Percentiles rank a stretch among this genome's conserved stretches.
phyloP scores from a whole-genome alignment of 805 yeast species.

The Sugiyamaella mastotermitis region DNA sequence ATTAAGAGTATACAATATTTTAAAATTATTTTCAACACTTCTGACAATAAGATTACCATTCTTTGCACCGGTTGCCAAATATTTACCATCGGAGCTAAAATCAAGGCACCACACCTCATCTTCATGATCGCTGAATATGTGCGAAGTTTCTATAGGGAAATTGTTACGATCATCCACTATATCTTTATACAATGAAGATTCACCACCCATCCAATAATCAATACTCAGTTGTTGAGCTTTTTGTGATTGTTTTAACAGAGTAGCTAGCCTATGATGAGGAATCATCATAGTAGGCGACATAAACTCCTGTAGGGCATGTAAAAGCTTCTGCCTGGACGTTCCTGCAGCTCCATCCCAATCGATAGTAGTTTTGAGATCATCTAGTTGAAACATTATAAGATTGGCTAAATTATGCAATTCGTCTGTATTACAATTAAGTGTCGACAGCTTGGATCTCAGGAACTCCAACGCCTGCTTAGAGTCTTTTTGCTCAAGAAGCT shows the following conservation, averaged over 20 bases:
- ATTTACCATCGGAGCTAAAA: constrained; percentile 72
- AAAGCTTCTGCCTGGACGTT: constrained; percentile 36
- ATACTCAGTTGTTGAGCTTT: constrained; percentile 39
- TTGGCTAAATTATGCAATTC: constrained; percentile 26
- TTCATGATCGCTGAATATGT: constrained; percentile 45
- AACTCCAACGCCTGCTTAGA: constrained; percentile 33
- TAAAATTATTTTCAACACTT: constrained; percentile 39
- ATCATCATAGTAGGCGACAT: constrained; percentile 49
- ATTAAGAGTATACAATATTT: constrained; percentile 29
- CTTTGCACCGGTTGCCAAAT: constrained; percentile 69
- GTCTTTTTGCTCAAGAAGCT: constrained; percentile 32
- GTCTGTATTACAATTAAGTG: constrained; percentile 24
- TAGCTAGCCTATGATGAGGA: constrained; percentile 46
- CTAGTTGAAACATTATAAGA: constrained; percentile 27
- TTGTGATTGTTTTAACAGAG: constrained; percentile 47
- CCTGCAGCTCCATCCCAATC: constrained; percentile 29
- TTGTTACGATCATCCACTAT: constrained; percentile 23
- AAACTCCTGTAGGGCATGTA: constrained; percentile 38
- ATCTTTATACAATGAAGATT: constrained; percentile 33
- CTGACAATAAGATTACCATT: constrained; percentile 62
- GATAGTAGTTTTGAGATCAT: constrained; percentile 28
- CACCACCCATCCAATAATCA: constrained; percentile 17
- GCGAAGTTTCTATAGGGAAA: constrained; percentile 35
- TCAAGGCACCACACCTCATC: constrained; percentile 82
- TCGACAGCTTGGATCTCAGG: constrained; percentile 34